phyloP scores from a whole-genome alignment of 1,284 basidiomycete species.

The Polyporus tsugae region DNA sequence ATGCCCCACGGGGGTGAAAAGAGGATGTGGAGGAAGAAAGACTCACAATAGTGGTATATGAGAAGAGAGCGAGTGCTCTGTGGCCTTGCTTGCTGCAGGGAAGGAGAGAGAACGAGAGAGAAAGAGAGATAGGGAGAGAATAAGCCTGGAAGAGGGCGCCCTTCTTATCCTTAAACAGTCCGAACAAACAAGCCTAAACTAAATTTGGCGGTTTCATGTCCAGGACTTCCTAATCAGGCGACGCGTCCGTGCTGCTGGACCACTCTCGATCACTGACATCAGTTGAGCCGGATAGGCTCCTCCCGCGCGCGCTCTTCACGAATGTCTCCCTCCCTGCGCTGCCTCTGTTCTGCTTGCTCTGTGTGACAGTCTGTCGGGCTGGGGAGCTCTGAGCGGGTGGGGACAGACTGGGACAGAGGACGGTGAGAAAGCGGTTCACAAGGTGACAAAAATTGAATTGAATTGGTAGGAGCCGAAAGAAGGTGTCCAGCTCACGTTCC shows the following conservation, averaged over 20 bases:
- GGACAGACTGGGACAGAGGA: conserved; percentile 25
- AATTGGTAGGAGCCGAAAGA: conserved; percentile 35
- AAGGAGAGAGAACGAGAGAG: conserved; percentile 45
- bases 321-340: background rate
- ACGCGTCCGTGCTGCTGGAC: conserved; percentile 32
- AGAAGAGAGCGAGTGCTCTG: conserved; percentile 40
- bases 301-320: conserved; percentile 18
- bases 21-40: conserved; percentile 35
- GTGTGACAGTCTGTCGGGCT: background rate
- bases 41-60: conserved; percentile 41
- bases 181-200: conserved; percentile 51
- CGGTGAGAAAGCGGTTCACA: conserved; percentile 38
- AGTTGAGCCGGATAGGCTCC: conserved; percentile 24
- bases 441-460: conserved; percentile 37
- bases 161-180: conserved; percentile 63
- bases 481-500: conserved; percentile 35
- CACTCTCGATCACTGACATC: conserved; percentile 31
- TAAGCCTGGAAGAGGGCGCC: conserved; percentile 42
- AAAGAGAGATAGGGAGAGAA: conserved; percentile 44
- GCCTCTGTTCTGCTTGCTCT: background rate
- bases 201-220: conserved; percentile 41
- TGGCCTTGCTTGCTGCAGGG: conserved; percentile 37
- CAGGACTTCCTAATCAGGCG: conserved; percentile 32
- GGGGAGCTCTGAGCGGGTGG: conserved; percentile 7
- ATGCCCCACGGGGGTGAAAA: conserved; percentile 22